Base-by-base conservation (phyloP, 352 stramenopile species). In the Phytophthora megakarya region DNA sequence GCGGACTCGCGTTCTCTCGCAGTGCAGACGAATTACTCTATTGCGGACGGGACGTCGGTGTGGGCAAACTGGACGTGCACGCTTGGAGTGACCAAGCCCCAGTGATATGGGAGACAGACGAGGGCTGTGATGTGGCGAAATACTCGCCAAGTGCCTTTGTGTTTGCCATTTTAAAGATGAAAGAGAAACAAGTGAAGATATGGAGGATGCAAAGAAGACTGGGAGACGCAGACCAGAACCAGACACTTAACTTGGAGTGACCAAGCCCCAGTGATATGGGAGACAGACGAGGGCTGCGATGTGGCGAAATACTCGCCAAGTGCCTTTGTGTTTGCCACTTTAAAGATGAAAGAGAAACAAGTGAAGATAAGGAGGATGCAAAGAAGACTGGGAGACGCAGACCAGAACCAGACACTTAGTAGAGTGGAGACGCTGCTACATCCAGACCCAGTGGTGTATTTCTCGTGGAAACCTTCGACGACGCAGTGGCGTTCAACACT, bases 221-320 rank as follows among this genome's bases (percentile, higher is more conserved):
- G 5, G 56, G 52, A 10, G 61, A 67, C 10, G 1, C 39, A 19
- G 65, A 75, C 21, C 18, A 58, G 23, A 49, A 45, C 13, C 61
- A 75, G 32, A 66, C 16, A 19, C 48, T 73, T 47, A 18, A 61
- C 44, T 6, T 16, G 42, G 49, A 42, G 35, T 53, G 42, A 71
- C 33, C n/a, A 71, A 37, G 28, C 54, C 61, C 22, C 38, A 18
- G 32, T 72, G 4, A 11, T 78, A 22, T 84, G 81, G 72, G 43
- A 45, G 57, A 52, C 6, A 11, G 21, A 57, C n/a, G 68, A 44
- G 70, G 32, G 5, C 16, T 59, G 53, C 33, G 65, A 92, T 45
- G 43, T 92, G 22, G 83, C 88, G 47, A 92, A 91, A 55, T 90
- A 92, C 60, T 95, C 86, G 12, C 86, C 86, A 16, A 87, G 71